Percentiles rank a stretch among this genome's conserved stretches.
These are phyloP conservation scores for Backusella liffmaniae DNA, from an alignment of 192 early-diverging fungal species.

Conservation along the genomic window DNA sequence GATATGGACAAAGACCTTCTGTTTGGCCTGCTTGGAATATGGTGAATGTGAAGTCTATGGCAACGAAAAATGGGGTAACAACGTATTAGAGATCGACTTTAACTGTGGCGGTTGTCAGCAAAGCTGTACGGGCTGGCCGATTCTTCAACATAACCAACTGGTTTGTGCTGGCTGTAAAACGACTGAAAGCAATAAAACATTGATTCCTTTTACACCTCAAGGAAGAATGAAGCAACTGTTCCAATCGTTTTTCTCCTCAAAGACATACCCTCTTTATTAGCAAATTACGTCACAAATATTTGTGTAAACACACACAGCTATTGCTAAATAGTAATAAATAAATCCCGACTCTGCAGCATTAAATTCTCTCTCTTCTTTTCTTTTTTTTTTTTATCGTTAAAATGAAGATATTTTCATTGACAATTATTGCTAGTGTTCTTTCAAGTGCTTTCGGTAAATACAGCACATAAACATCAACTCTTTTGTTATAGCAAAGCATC, in stretches of 20 bases:
- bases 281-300: neutral
- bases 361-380: neutral
- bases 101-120: neutral
- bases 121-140: neutral
- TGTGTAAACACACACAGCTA: neutral
- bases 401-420: slow-evolving; percentile 11
- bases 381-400: neutral
- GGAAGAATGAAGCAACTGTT: slow-evolving; percentile 3
- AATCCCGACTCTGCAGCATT: neutral
- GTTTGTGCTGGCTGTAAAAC: neutral
- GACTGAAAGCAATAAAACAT: neutral
- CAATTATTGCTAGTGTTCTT: neutral
- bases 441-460: slow-evolving; percentile 10
- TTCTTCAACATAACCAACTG: neutral
- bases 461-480: too few relatives aligned
- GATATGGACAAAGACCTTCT: neutral
- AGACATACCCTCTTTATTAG: neutral
- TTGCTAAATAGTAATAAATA: neutral
- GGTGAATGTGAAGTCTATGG: slow-evolving; percentile 3
- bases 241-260: neutral
- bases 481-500: neutral
- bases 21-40: slow-evolving; percentile 9
- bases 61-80: neutral
- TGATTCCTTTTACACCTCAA: neutral
- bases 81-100: neutral